Percentiles rank a stretch among this genome's conserved stretches.
Evolutionary conservation across 495 filamentous ascomycete species (phyloP).

Genomic region (Daldinia concentrica): DNA sequence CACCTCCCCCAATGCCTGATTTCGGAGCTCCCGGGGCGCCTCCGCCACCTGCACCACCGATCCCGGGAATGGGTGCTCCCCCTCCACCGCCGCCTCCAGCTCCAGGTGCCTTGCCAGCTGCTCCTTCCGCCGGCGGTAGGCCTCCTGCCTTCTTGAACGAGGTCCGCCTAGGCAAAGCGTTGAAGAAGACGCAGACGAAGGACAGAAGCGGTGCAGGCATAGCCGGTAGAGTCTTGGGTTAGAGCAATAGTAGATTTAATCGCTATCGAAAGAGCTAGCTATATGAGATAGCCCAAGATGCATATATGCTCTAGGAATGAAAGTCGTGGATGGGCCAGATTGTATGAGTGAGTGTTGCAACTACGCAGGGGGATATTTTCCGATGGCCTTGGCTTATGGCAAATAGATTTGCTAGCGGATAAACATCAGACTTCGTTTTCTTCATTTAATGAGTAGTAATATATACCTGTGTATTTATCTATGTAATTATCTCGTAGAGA

Average conservation of each 20-base stretch:
- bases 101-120: conserved; percentile 49
- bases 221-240: conserved; percentile 74
- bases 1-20: conserved; percentile 54
- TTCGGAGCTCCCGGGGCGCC: conserved; percentile 49
- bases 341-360: conserved; percentile 42
- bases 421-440: conserved; percentile 19
- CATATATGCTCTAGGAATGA: not conserved
- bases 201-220: conserved; percentile 76
- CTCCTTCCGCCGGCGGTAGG: conserved; percentile 52
- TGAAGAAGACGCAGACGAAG: conserved; percentile 86
- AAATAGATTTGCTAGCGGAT: conserved; percentile 24
- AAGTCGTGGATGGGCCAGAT: conserved; percentile 38
- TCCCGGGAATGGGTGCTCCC: conserved; percentile 61
- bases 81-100: conserved; percentile 64
- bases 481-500: not conserved
- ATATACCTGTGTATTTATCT: conserved; percentile 6
- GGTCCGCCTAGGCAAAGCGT: conserved; percentile 77
- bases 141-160: conserved; percentile 76
- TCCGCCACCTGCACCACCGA: conserved; percentile 63
- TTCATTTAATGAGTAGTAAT: conserved; percentile 10
- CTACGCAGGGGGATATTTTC: conserved; percentile 14
- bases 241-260: conserved; percentile 16
- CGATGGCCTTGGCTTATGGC: conserved; percentile 16
- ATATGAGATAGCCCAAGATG: not conserved
- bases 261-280: not conserved